Evolutionary conservation across 2,329 filamentous ascomycete species (phyloP), one percentile per base, ranked within the genome.

Genomic region (Xylaria sp.): DNA sequence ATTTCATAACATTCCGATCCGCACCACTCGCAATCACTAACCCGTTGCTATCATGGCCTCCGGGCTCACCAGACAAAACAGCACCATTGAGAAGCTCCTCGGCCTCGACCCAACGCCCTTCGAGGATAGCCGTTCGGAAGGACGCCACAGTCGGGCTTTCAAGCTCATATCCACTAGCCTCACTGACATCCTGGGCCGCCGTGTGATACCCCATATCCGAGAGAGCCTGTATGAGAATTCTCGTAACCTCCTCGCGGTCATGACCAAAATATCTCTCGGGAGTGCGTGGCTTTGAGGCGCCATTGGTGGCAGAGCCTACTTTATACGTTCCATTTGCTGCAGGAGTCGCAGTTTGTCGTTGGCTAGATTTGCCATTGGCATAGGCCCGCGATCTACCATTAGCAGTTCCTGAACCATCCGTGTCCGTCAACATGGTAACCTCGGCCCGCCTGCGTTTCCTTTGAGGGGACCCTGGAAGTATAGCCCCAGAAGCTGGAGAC

Each of bases 201-300:
- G 85, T 84, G 67, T 89, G 85, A 77, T 98, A 97, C 2, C 96
- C 96, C 82, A 99, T 86, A 78, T 97, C 95, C 28, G 90, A 88
- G 71, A 99, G 82, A 41, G 94, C 92, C 80, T 99, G 96, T 75
- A 99, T 96, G 74, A 99, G 81, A 71, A 98, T 91, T 62, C 96
- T 87, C 5, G 95, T 97, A 52, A 98, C 91, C 82, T 99, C 95
- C 83, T 97, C 94, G 77, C 93, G 89, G 77, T 96, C 89, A 77
- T 98, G 95, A 20, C 94, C 94, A 76, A 90, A 91, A 79, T 97
- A 98, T 9, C 69, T 63, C 76, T 78, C 65, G 65, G 71, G 36
- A 70, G 65, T 65, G 75, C 79, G 64, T 72, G 72, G 56, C 68
- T 75, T 78, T 13, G 84, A 80, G 45, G 87, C 85, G 41, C 90